phyloP scores from a whole-genome alignment of 345 rosid genomes.

The Salix exigua region DNA sequence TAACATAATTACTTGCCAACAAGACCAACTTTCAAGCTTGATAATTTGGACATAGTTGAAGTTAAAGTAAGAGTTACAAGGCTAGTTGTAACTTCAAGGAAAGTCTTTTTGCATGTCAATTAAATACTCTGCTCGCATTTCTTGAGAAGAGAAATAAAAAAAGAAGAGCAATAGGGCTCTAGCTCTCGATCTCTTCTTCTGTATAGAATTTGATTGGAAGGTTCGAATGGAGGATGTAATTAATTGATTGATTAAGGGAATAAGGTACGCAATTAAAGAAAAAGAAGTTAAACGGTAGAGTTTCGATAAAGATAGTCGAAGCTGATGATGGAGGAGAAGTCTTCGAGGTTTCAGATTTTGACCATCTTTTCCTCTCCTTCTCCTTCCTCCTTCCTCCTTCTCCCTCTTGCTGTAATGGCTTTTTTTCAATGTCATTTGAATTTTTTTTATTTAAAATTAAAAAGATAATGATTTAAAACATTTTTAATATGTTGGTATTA shows the following conservation, averaged over 20 bases:
- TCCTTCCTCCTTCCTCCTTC: conserved; percentile 33
- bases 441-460: too few relatives aligned
- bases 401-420: conserved; percentile 34
- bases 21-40: background rate
- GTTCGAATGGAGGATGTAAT: background rate
- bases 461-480: too few relatives aligned
- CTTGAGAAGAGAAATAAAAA: background rate
- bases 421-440: conserved; percentile 50
- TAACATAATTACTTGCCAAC: background rate
- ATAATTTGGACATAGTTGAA: background rate
- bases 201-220: background rate
- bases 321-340: conserved; percentile 51
- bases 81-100: conserved; percentile 36
- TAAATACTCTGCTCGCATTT: background rate
- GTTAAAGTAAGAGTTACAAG: conserved; percentile 51
- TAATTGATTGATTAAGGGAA: background rate
- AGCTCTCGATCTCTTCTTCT: background rate
- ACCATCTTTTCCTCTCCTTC: conserved; percentile 51
- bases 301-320: conserved; percentile 43
- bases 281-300: conserved; percentile 19
- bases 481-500: too few relatives aligned
- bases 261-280: conserved; percentile 14
- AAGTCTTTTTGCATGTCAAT: conserved; percentile 16
- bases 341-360: conserved; percentile 56
- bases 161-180: background rate